Evolutionary conservation across 2,329 filamentous ascomycete species (phyloP), one percentile per base, ranked within the genome.

Genomic region (Colletotrichum phormii): DNA sequence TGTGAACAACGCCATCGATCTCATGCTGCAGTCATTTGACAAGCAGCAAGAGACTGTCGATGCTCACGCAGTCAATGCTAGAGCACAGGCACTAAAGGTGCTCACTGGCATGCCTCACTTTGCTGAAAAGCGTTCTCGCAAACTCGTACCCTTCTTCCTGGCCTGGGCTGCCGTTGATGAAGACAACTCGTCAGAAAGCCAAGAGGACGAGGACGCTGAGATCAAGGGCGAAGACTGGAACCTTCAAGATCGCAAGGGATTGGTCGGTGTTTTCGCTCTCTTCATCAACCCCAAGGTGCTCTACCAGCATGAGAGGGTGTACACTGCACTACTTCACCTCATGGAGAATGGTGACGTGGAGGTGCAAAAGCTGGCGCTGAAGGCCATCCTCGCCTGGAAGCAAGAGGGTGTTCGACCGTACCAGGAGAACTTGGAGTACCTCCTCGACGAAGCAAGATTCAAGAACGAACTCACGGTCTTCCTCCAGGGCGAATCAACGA

Each of bases 391-490:
- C 64, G 90, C 95, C 0, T 99, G 97, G 96, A 98, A 98, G 81
- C 90, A 93, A 71, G 88, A 92, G 2, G 91, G 89, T 9, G 86
- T 99, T 62, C 89, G 88, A 72, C 88, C 91, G 0, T 98, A 98
- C 79, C 91, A 95, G 77, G 95, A 98, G 76, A 94, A 95, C 76
- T 83, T 99, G 29, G 89, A 95, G 74, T 95, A 95, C 77, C 86
- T 99, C 2, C 89, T 98, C 9, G 97, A 99, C 76, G 97, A 98
- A 75, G 92, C 94, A 29, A 90, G 94, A 61, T 98, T 98, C 83
- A 94, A 95, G 79, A 97, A 98, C 78, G 96, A 98, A 80, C 88
- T 99, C n/a, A 93, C 95, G 0, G 91, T 97, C 5, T 93, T 99
- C 75, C 89, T 99, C 65, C 93, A 95, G 78, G 89, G 93, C 18